A percentile compares a stretch with the other conserved stretches of the same genome.
phyloP scores from a whole-genome alignment of 345 rosid species.

The Odontarrhena argentea region DNA sequence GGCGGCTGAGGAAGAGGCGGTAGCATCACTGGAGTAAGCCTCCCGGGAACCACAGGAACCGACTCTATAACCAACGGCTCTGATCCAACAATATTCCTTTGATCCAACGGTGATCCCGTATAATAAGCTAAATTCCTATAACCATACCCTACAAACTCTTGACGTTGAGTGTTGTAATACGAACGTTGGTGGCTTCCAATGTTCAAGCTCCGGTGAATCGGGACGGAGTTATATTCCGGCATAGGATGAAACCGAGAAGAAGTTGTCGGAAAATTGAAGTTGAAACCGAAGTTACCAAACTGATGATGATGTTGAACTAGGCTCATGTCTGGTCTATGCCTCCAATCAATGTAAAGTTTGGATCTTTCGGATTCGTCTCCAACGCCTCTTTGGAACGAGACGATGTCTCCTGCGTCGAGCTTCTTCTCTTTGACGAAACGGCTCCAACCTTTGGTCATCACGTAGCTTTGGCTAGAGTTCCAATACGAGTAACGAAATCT shows the following conservation, averaged over 20 bases:
- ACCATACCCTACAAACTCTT: conserved; percentile 42
- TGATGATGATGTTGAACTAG: conserved; percentile 34
- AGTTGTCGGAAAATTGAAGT: conserved; percentile 46
- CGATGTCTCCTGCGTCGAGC: conserved; percentile 75
- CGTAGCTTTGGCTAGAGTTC: conserved; percentile 84
- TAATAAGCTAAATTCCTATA: conserved; percentile 49
- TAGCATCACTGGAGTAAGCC: conserved; percentile 32
- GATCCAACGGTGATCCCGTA: conserved; percentile 51
- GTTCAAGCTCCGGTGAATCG: conserved; percentile 36
- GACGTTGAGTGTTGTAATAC: conserved; percentile 39
- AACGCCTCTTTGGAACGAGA: conserved; percentile 66
- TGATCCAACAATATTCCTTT: conserved; percentile 36
- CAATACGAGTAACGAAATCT: conserved; percentile 76
- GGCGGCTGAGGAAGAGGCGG: conserved; percentile 37
- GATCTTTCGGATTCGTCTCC: conserved; percentile 52
- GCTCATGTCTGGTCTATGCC: conserved; percentile 56
- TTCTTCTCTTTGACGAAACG: conserved; percentile 81
- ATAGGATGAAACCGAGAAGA: conserved; percentile 52
- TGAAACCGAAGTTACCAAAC: conserved; percentile 36
- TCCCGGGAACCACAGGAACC: conserved; percentile 49
- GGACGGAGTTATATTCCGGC: conserved; percentile 31
- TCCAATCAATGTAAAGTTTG: conserved; percentile 69
- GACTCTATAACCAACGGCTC: conserved; percentile 66
- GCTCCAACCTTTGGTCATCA: conserved; percentile 86
- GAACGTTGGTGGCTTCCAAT: conserved; percentile 40